A percentile compares a stretch with the other conserved stretches of the same genome.
Evolutionary conservation across 2,329 filamentous ascomycete species (phyloP).

Genomic region (Trichoderma simmonsii): DNA sequence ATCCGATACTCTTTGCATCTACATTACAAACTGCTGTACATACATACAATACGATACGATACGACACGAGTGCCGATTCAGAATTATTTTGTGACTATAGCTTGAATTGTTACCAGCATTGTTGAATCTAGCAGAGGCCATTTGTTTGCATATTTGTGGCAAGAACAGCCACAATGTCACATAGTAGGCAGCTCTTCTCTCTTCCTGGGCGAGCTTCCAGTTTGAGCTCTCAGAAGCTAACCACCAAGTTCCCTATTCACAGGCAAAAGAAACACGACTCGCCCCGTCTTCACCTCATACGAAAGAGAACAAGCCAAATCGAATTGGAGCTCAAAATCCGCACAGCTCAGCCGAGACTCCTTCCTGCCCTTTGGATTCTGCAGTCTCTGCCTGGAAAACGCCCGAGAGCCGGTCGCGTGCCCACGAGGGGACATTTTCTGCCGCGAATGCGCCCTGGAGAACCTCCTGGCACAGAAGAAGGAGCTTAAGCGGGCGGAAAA

Average conservation of each 20-base stretch:
- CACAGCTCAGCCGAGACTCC: constrained; percentile 83
- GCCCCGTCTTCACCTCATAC: constrained; percentile 90
- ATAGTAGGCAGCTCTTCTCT: not conserved
- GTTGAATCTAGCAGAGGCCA: not conserved
- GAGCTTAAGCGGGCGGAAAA: constrained; percentile 82
- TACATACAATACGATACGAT: not conserved
- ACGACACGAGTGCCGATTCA: not conserved
- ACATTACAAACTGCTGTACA: not conserved
- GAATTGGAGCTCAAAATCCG: constrained; percentile 76
- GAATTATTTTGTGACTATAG: not conserved
- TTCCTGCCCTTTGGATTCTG: constrained; percentile 91
- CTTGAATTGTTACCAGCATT: not conserved
- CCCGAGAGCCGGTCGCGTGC: constrained; percentile 81
- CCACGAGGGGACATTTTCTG: constrained; percentile 87
- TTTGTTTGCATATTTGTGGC: not conserved
- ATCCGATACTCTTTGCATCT: not conserved
- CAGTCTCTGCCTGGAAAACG: constrained; percentile 77
- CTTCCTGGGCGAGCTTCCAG: not conserved
- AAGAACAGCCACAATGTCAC: constrained; percentile 2
- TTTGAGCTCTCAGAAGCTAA: not conserved
- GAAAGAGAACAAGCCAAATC: constrained; percentile 80
- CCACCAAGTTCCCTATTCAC: constrained; percentile 27
- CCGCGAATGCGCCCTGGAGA: constrained; percentile 85
- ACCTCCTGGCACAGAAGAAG: constrained; percentile 86
- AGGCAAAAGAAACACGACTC: constrained; percentile 86